phyloP scores from a whole-genome alignment of 1,284 basidiomycete species.

The Moniliella sp. region DNA sequence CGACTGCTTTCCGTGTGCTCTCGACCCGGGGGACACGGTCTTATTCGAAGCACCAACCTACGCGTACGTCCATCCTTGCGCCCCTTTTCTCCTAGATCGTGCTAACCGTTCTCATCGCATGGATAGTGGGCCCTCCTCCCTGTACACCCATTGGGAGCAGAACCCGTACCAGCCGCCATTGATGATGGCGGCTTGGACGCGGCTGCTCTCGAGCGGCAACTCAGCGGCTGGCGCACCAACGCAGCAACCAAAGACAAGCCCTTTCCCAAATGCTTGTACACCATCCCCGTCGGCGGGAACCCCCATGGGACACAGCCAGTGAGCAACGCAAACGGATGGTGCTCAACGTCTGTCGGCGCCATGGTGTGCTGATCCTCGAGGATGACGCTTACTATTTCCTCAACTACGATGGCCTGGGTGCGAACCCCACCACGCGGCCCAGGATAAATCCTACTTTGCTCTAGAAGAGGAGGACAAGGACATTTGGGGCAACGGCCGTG shows the following conservation, averaged over 20 bases:
- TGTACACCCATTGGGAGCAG: slow-evolving; percentile 10
- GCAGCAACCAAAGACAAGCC: slow-evolving; percentile 38
- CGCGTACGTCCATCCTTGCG: slow-evolving; percentile 35
- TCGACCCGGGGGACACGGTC: too few species aligned
- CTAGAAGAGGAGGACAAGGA: slow-evolving; percentile 20
- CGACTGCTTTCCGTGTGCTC: too few species aligned
- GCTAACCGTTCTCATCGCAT: not conserved
- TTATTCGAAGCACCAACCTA: slow-evolving; percentile 75
- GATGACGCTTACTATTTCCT: slow-evolving; percentile 37
- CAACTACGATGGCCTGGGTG: slow-evolving; percentile 18
- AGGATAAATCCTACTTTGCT: slow-evolving; percentile 15
- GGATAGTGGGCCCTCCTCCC: slow-evolving; percentile 17
- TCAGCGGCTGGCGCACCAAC: slow-evolving; percentile 53
- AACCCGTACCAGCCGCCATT: slow-evolving; percentile 44
- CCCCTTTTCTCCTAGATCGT: not conserved
- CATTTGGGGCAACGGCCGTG: slow-evolving; percentile 19
- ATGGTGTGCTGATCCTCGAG: slow-evolving; percentile 69
- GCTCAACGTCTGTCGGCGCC: slow-evolving; percentile 50
- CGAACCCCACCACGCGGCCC: slow-evolving; percentile 7
- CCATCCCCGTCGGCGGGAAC: slow-evolving; percentile 40
- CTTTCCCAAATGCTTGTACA: slow-evolving; percentile 64
- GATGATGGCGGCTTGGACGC: slow-evolving; percentile 57
- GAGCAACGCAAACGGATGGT: slow-evolving; percentile 54
- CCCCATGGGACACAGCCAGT: slow-evolving; percentile 28
- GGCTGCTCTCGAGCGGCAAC: slow-evolving; percentile 44